Evolutionary conservation across 2,329 filamentous ascomycete genomes (phyloP).

Genomic region (Phoma sp.): DNA sequence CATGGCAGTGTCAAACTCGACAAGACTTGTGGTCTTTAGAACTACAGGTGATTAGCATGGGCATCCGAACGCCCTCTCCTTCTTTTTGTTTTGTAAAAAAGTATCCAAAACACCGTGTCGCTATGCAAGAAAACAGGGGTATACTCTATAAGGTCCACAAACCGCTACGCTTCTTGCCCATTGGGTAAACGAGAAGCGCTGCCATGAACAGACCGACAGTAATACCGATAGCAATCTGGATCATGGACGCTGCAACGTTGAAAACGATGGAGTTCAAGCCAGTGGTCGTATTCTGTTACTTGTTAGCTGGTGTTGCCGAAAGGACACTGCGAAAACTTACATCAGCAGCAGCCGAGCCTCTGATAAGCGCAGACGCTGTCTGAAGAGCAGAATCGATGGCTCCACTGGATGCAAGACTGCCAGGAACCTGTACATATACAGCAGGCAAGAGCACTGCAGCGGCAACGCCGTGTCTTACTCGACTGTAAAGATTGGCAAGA

Average conservation of each 20-base stretch:
- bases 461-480: slow-evolving; percentile 63
- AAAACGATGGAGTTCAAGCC: slow-evolving; percentile 44
- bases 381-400: slow-evolving; percentile 38
- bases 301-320: neutral
- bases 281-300: slow-evolving; percentile 25
- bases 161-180: slow-evolving; percentile 56
- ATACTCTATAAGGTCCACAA: slow-evolving; percentile 44
- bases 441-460: slow-evolving; percentile 42
- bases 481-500: slow-evolving; percentile 78
- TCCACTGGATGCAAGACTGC: slow-evolving; percentile 41
- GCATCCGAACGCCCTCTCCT: slow-evolving; percentile 13
- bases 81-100: too few species aligned
- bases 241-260: slow-evolving; percentile 57
- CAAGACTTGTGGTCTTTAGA: slow-evolving; percentile 12
- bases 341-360: slow-evolving; percentile 23
- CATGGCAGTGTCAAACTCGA: neutral
- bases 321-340: slow-evolving; percentile 15
- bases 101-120: slow-evolving; percentile 22
- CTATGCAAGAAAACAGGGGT: slow-evolving; percentile 25
- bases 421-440: slow-evolving; percentile 45
- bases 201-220: slow-evolving; percentile 60
- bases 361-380: slow-evolving; percentile 39
- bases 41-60: slow-evolving; percentile 32
- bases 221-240: slow-evolving; percentile 61
- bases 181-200: slow-evolving; percentile 58